A percentile compares a stretch with the other conserved stretches of the same genome.
phyloP scores from a whole-genome alignment of 2,329 filamentous ascomycete species.

The Phoma sp. region DNA sequence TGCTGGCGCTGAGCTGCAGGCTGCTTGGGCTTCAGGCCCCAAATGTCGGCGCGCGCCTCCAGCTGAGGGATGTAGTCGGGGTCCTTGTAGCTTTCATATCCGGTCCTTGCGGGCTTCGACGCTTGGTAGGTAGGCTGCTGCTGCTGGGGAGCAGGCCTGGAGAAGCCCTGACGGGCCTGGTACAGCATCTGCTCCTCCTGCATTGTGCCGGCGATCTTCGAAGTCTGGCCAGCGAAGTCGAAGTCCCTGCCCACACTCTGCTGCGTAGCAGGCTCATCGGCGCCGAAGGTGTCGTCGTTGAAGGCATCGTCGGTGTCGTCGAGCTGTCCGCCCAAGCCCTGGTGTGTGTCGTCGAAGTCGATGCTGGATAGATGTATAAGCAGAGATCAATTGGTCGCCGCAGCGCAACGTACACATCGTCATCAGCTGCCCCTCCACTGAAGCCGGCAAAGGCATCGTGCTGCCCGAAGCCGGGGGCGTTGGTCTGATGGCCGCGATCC shows the following conservation, averaged over 20 bases:
- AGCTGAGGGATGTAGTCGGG: constrained; percentile 85
- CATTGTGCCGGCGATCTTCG: constrained; percentile 82
- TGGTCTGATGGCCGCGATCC: constrained; percentile 68
- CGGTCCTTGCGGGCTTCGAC: constrained; percentile 71
- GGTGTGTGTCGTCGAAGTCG: constrained; percentile 97
- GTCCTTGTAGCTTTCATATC: constrained; percentile 91
- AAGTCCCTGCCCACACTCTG: constrained; percentile 84
- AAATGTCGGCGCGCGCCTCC: constrained; percentile 90
- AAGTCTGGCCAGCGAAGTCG: constrained; percentile 94
- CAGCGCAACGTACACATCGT: constrained; percentile 61
- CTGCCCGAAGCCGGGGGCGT: constrained; percentile 81
- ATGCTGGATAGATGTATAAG: constrained; percentile 62
- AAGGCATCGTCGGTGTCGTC: constrained; percentile 92
- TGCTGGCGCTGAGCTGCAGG: constrained; percentile 44
- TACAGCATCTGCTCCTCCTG: constrained; percentile 90
- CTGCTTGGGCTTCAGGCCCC: constrained; percentile 75
- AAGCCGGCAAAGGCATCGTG: constrained; percentile 89
- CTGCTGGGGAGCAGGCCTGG: constrained; percentile 58
- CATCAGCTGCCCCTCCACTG: constrained; percentile 63
- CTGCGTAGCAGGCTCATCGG: constrained; percentile 54
- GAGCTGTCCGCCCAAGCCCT: constrained; percentile 88
- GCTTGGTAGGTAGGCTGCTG: constrained; percentile 52
- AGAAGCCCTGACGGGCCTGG: constrained; percentile 66
- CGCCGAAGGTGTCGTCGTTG: constrained; percentile 92
- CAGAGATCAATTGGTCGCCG: constrained; percentile 41